Conservation (phyloP, 139 green algal genomes). For the Penium margaritaceum region DNA sequence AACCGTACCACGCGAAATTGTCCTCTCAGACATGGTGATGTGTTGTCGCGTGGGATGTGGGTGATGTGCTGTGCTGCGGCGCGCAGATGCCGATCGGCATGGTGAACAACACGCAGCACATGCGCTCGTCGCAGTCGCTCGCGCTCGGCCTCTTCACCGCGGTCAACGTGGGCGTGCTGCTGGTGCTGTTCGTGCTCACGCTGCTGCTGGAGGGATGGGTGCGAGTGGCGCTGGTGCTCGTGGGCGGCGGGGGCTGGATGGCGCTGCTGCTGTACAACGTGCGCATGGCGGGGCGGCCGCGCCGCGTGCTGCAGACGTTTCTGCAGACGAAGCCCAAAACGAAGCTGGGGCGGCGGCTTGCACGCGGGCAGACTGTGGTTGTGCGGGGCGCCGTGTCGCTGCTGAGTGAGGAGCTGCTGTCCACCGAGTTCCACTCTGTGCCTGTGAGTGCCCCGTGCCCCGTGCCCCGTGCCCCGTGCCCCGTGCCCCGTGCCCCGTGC, state of each 20-base stretch:
- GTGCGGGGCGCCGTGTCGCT: slow-evolving; percentile 8
- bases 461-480: too few relatives aligned
- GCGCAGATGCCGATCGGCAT: neutral
- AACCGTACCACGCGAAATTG: too few relatives aligned
- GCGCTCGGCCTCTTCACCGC: neutral
- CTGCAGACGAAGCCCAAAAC: slow-evolving; percentile 1
- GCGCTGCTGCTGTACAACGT: slow-evolving; percentile 10
- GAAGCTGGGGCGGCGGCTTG: neutral
- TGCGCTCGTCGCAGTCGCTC: neutral
- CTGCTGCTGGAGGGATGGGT: neutral
- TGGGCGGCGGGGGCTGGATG: neutral
- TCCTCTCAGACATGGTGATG: too few relatives aligned
- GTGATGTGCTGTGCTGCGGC: too few relatives aligned
- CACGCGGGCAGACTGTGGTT: slow-evolving; percentile 4
- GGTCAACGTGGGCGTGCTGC: neutral
- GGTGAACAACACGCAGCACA: neutral
- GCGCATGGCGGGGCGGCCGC: slow-evolving; percentile 7
- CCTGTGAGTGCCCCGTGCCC: slow-evolving; percentile 4
- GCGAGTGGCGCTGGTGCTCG: neutral
- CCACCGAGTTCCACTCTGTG: neutral
- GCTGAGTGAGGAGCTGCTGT: slow-evolving; percentile 2
- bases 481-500: too few relatives aligned
- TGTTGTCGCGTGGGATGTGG: too few relatives aligned
- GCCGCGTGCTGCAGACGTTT: neutral
- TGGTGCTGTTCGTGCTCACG: neutral